Evolutionary conservation across 129 eudicot species (phyloP).

Genomic region (Tagetes patula): DNA sequence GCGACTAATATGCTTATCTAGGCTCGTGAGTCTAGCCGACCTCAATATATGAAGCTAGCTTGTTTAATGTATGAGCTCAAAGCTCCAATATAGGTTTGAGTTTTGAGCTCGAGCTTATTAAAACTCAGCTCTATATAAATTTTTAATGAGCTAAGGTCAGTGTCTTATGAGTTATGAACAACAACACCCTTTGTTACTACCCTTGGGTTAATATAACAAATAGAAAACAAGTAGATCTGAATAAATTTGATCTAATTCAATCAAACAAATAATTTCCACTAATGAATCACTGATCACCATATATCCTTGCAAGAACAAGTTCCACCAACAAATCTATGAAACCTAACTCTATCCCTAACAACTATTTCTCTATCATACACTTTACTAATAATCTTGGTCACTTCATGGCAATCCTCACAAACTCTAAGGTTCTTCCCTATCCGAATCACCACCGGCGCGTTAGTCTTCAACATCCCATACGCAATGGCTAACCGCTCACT

Average conservation of each 20-base stretch:
- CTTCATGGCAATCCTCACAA: constrained; percentile 73
- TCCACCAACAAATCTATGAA: constrained; percentile 60
- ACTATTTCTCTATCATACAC: constrained; percentile 55
- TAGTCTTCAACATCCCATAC: constrained; percentile 59
- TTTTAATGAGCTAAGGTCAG: too few species aligned
- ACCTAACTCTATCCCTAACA: constrained; percentile 65
- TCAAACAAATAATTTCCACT: background rate
- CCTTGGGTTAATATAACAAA: background rate
- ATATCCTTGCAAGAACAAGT: constrained; percentile 59
- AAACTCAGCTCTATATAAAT: too few species aligned
- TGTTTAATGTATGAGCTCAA: too few species aligned
- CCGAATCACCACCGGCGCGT: constrained; percentile 49
- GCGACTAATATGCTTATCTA: too few species aligned
- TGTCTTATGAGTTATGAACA: too few species aligned
- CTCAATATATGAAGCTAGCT: too few species aligned
- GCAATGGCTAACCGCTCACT: constrained; percentile 76
- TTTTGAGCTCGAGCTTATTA: too few species aligned
- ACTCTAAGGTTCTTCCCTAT: constrained; percentile 63
- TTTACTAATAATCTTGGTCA: constrained; percentile 59
- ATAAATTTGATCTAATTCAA: background rate
- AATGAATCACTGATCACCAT: constrained; percentile 32
- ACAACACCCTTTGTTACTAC: too few species aligned
- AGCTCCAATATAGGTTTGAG: too few species aligned
- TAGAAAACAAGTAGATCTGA: background rate
- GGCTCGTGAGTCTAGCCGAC: too few species aligned